Base-by-base conservation (phyloP, 2,329 filamentous ascomycete genomes). In the Alternaria panax region DNA sequence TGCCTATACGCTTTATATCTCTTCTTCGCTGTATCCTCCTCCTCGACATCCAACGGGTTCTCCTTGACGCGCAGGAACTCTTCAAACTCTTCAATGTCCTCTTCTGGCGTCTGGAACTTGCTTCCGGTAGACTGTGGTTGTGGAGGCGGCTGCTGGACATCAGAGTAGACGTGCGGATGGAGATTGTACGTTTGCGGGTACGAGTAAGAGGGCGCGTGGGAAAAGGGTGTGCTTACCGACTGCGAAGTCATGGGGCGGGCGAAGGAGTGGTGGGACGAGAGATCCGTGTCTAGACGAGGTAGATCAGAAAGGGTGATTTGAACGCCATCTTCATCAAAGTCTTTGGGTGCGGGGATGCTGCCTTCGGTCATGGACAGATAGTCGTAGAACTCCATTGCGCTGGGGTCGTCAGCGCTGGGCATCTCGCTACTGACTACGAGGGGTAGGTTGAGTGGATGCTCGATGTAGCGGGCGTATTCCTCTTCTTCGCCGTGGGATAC, bases 1-100 rank as follows among this genome's bases (percentile, higher is more conserved):
- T 97, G 96, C 71, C 90, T 83, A 79, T 99, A 99, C 9, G 93
- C 92, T 80, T 97, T 98, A 79, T 99, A 99, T 68, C 95, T 85
- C 84, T 98, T 97, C 85, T 96, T 98, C 40, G 86, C 85, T 45
- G 88, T 85, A 77, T 98, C 95, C 72, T 96, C 93, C 43, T 93
- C 90, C 1, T 88, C 89, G 14, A 98, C 94, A 2, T 92, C 96
- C 52, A 99, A 80, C 18, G 92, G 92, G 70, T 97, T 92, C 61
- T 95, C 91, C 5, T 86, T 87, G 12, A 95, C 87, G 42, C 85
- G 86, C 56, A 97, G 77, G 71, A 95, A 90, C 62, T 95, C 91
- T 28, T 83, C 83, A 77, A 96, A 97, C 58, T 92, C 87, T 20
- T 86, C 86, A 45, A 90, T 72, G 65, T 93, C 91, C 57, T 90